Evolutionary conservation across 257 asterid species (phyloP).

Genomic region (Solanum piurae): DNA sequence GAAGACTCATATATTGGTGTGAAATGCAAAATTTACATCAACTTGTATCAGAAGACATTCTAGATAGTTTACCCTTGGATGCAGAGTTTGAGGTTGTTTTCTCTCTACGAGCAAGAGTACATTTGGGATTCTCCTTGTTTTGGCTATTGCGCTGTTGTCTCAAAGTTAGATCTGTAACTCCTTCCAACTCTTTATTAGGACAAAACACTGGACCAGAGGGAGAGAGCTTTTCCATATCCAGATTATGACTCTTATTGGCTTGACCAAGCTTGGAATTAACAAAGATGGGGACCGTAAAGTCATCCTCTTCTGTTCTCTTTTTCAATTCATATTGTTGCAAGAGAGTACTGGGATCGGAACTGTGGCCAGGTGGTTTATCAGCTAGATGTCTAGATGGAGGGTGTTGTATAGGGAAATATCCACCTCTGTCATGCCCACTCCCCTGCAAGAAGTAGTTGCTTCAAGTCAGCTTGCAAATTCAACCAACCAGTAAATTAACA

Average conservation of each 20-base stretch:
- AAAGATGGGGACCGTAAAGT: conserved; percentile 63
- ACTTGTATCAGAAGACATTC: conserved; percentile 11
- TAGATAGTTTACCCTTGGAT: conserved; percentile 10
- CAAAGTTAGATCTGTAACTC: not conserved
- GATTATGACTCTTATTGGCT: conserved; percentile 15
- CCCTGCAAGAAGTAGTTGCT: conserved; percentile 30
- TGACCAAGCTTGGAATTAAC: conserved; percentile 24
- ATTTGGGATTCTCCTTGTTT: conserved; percentile 20
- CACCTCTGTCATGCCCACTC: conserved; percentile 28
- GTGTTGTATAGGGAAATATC: conserved; percentile 22
- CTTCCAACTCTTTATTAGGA: conserved; percentile 15
- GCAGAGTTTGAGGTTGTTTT: conserved; percentile 22
- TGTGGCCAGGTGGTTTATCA: conserved; percentile 30
- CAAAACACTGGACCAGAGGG: conserved; percentile 15
- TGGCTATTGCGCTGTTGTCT: conserved; percentile 18
- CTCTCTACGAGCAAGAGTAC: conserved; percentile 9
- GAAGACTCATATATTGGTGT: conserved; percentile 13
- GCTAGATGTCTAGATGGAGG: conserved; percentile 25
- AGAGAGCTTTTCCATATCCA: conserved; percentile 14
- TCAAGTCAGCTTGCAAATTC: not conserved
- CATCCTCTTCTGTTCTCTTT: conserved; percentile 56
- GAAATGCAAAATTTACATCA: conserved; percentile 4
- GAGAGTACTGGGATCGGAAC: conserved; percentile 23
- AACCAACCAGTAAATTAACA: not conserved
- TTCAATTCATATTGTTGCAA: conserved; percentile 25